Conservation (phyloP, 306 rosid species). For the Fragaria vesca region DNA sequence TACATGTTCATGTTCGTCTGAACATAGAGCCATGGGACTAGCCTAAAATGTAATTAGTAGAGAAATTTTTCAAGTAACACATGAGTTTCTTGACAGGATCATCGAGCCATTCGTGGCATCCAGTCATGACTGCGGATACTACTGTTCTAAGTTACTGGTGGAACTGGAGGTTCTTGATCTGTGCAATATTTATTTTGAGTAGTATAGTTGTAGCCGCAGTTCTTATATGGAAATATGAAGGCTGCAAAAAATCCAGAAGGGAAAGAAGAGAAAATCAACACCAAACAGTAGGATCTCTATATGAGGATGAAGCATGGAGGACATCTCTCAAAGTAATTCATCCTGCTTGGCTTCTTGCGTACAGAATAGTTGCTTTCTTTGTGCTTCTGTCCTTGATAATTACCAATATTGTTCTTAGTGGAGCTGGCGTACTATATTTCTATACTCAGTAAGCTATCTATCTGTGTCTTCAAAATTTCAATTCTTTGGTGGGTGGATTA, state of each 20-base stretch:
- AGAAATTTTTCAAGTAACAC: constrained; percentile 11
- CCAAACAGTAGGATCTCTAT: constrained; percentile 40
- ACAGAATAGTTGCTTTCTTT: constrained; percentile 57
- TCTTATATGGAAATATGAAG: constrained; percentile 77
- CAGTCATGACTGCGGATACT: constrained; percentile 60
- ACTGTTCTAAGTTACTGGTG: constrained; percentile 68
- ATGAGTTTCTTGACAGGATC: constrained; percentile 60
- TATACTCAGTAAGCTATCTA: constrained; percentile 83
- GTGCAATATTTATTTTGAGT: constrained; percentile 44
- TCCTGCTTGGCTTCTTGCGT: constrained; percentile 74
- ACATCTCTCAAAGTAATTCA: constrained; percentile 66
- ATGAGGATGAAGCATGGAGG: constrained; percentile 74
- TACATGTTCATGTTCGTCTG: background rate
- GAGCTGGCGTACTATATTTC: constrained; percentile 65
- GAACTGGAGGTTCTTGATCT: constrained; percentile 80
- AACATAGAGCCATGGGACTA: constrained; percentile 4
- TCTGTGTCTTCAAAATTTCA: background rate
- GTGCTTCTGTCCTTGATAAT: constrained; percentile 57
- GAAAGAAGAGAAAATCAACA: constrained; percentile 41
- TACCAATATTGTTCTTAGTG: constrained; percentile 41
- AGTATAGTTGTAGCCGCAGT: constrained; percentile 42
- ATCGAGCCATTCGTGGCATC: constrained; percentile 33
- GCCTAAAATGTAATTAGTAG: constrained; percentile 7
- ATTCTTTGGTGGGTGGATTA: background rate
- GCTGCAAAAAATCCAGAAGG: constrained; percentile 35